Evolutionary conservation across 306 rosid species (phyloP).

Genomic region (cucumber (Cucumis sativus)): Cucumber_9930_V3 NC_026655.2:5172501-5173000

Average conservation of each 20-base stretch:
- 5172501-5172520: not conserved
- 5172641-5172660: not conserved
- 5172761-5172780: not conserved
- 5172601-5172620: not conserved
- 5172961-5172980: not conserved
- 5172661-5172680: not conserved
- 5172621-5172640: not conserved
- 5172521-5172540: not conserved
- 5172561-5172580: not conserved
- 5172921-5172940: not conserved
- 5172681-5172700: not conserved
- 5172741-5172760: not conserved
- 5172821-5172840: not conserved
- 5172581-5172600: not conserved
- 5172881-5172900: not conserved
- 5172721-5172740: not conserved
- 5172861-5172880: slow-evolving; percentile 3
- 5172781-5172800: not conserved
- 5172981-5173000: slow-evolving; percentile 4
- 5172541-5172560: not conserved
- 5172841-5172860: not conserved
- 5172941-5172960: not conserved
- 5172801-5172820: not conserved
- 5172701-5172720: not conserved
- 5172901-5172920: not conserved